Percentiles rank a stretch among this genome's conserved stretches.
Conservation (phyloP, 148 eudicot species). For the Amaranthus hypochondriacus region DNA sequence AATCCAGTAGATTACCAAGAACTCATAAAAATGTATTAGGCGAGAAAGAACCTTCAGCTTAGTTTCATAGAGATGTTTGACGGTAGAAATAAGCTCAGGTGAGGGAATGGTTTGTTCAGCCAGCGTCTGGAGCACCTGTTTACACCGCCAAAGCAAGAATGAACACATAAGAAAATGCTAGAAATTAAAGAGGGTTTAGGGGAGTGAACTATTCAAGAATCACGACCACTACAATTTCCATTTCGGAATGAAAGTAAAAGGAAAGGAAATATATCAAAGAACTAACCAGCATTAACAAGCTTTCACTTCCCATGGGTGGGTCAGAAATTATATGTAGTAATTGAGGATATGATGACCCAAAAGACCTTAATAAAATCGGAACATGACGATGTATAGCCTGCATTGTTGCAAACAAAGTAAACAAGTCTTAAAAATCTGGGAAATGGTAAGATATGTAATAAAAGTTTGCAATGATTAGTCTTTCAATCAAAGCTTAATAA, state of each 20-base stretch:
- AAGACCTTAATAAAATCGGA: slow-evolving; percentile 66
- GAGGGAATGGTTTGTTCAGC: slow-evolving; percentile 72
- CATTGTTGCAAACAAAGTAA: slow-evolving; percentile 13
- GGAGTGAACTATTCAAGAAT: too few species aligned
- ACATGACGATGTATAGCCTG: slow-evolving; percentile 94
- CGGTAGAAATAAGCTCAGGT: slow-evolving; percentile 64
- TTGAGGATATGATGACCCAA: slow-evolving; percentile 72
- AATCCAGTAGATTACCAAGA: not conserved
- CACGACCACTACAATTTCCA: not conserved
- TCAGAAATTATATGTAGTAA: slow-evolving; percentile 74
- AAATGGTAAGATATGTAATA: not conserved
- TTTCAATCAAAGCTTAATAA: slow-evolving; percentile 3
- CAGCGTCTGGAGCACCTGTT: slow-evolving; percentile 73
- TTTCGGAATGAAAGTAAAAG: slow-evolving; percentile 1
- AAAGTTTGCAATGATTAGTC: too few species aligned
- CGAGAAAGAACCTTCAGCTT: slow-evolving; percentile 61
- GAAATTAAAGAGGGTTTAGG: not conserved
- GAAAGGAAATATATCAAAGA: slow-evolving; percentile 3
- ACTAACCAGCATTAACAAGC: slow-evolving; percentile 73
- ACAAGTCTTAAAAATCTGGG: not conserved
- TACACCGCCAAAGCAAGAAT: slow-evolving; percentile 13
- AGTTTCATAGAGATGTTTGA: slow-evolving; percentile 83
- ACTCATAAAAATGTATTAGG: slow-evolving; percentile 3
- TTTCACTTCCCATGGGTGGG: slow-evolving; percentile 91
- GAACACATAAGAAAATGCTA: not conserved